These are phyloP conservation scores for Huiozyma sinensis DNA, from an alignment of 805 yeast species.

Conservation along the genomic window DNA sequence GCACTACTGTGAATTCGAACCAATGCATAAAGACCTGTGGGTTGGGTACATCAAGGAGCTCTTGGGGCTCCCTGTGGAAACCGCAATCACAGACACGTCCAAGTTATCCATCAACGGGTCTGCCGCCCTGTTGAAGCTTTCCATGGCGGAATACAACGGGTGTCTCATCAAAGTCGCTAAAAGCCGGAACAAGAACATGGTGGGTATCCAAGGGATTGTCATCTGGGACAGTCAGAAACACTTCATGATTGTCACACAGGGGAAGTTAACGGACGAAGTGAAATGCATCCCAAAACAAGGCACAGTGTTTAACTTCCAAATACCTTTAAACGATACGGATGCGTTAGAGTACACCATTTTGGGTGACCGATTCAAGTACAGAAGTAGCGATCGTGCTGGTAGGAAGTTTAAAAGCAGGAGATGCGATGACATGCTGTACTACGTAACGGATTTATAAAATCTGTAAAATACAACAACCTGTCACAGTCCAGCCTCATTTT, in stretches of 20 bases:
- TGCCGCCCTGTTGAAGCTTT: conserved; percentile 41
- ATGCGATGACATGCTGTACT: conserved; percentile 45
- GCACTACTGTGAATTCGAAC: conserved; percentile 40
- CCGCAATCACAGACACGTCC: conserved; percentile 5
- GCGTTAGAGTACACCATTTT: conserved; percentile 50
- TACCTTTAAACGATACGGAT: conserved; percentile 32
- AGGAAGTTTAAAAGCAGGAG: conserved; percentile 76
- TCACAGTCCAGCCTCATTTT: too few species aligned
- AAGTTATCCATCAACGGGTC: conserved; percentile 18
- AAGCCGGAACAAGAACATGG: conserved; percentile 43
- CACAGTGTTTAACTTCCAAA: conserved; percentile 45
- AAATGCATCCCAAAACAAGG: conserved; percentile 59
- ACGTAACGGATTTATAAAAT: conserved; percentile 5
- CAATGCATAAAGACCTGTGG: conserved; percentile 58
- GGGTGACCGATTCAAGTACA: conserved; percentile 68
- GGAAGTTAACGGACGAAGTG: conserved; percentile 47
- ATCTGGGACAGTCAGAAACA: conserved; percentile 74
- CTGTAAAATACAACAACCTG: too few species aligned
- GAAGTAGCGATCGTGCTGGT: conserved; percentile 72
- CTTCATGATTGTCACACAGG: conserved; percentile 42
- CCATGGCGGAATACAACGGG: conserved; percentile 77
- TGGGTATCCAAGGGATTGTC: conserved; percentile 65
- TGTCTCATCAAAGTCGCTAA: conserved; percentile 49
- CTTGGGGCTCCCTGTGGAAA: conserved; percentile 28
- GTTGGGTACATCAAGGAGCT: conserved; percentile 52